Conservation (phyloP, 176 grass and related monocot species). For the Aegilops longissima region DNA sequence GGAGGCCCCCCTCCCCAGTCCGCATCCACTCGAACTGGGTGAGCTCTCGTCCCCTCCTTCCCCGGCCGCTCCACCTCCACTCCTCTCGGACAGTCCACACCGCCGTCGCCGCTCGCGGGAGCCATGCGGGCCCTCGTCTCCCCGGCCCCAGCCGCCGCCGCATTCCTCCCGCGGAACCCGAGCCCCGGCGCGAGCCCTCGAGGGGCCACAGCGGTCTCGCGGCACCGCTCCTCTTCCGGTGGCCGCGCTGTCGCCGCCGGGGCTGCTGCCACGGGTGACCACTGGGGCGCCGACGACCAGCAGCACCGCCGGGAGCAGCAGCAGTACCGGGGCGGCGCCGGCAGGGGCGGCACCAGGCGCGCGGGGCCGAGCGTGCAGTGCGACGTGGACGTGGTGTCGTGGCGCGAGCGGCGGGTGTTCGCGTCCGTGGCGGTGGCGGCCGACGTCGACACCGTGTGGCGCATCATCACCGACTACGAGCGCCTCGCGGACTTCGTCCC, state of each 20-base stretch:
- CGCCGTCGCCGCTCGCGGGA: background rate
- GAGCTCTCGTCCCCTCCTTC: background rate
- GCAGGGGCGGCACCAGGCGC: background rate
- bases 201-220: background rate
- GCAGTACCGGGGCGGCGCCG: background rate
- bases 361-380: slow-evolving; percentile 46
- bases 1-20: background rate
- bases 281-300: slow-evolving; percentile 37
- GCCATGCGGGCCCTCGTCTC: slow-evolving; percentile 39
- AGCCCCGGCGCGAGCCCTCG: background rate
- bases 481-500: slow-evolving; percentile 90
- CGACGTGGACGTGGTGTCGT: slow-evolving; percentile 91
- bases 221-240: background rate
- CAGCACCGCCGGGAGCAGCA: background rate
- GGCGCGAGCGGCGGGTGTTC: slow-evolving; percentile 79
- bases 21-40: background rate
- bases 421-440: slow-evolving; percentile 67
- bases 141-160: slow-evolving; percentile 13
- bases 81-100: background rate
- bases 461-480: slow-evolving; percentile 94
- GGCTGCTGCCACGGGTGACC: slow-evolving; percentile 41
- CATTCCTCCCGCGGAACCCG: slow-evolving; percentile 5
- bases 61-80: background rate
- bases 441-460: slow-evolving; percentile 81
- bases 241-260: slow-evolving; percentile 2